Percentiles rank a stretch among this genome's conserved stretches.
These are phyloP conservation scores for Strigomonas oncopelti DNA, from an alignment of 208 protist species.

Conservation along the genomic window DNA sequence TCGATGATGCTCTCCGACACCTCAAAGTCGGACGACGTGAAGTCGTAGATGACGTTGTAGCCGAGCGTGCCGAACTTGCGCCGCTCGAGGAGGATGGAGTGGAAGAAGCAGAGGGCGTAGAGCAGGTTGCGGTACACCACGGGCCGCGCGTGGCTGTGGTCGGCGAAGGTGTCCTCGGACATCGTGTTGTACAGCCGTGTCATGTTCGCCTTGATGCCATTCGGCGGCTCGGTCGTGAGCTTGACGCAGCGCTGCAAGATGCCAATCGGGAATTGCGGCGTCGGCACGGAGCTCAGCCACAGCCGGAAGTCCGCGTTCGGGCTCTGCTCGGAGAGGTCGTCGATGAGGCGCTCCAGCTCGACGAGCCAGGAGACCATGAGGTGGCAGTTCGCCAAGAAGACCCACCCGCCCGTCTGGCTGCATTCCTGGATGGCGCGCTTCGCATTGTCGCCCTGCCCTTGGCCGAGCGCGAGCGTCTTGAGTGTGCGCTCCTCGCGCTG, in stretches of 20 bases:
- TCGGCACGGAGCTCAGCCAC: slow-evolving; percentile 98
- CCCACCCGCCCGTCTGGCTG: slow-evolving; percentile 93
- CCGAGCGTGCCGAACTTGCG: slow-evolving; percentile 98
- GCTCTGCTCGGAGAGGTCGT: slow-evolving; percentile 81
- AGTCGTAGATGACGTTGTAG: slow-evolving; percentile 99
- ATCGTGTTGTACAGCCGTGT: slow-evolving; percentile 93
- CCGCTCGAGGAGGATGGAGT: slow-evolving; percentile 97
- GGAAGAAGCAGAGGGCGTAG: slow-evolving; percentile 97
- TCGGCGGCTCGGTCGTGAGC: slow-evolving; percentile 98
- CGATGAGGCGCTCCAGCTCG: slow-evolving; percentile 97
- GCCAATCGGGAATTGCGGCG: slow-evolving; percentile 95
- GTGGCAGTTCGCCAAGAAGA: slow-evolving; percentile 99
- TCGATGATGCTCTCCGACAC: slow-evolving; percentile 92
- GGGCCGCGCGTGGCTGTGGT: slow-evolving; percentile 53
- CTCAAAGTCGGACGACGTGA: slow-evolving; percentile 98
- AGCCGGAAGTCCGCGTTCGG: slow-evolving; percentile 97
- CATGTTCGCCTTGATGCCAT: slow-evolving; percentile 97
- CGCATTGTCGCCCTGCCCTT: slow-evolving; percentile 96
- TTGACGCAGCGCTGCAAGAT: slow-evolving; percentile 96
- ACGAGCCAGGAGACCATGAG: slow-evolving; percentile 96
- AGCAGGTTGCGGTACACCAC: slow-evolving; percentile 95
- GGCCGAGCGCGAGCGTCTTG: slow-evolving; percentile 94
- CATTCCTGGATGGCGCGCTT: slow-evolving; percentile 91
- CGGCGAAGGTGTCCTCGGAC: slow-evolving; percentile 86
- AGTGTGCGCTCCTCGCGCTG: slow-evolving; percentile 78